A percentile compares a stretch with the other conserved stretches of the same genome.
phyloP scores from a whole-genome alignment of 2,329 filamentous ascomycete species.

The Alternaria brassicicola region DNA sequence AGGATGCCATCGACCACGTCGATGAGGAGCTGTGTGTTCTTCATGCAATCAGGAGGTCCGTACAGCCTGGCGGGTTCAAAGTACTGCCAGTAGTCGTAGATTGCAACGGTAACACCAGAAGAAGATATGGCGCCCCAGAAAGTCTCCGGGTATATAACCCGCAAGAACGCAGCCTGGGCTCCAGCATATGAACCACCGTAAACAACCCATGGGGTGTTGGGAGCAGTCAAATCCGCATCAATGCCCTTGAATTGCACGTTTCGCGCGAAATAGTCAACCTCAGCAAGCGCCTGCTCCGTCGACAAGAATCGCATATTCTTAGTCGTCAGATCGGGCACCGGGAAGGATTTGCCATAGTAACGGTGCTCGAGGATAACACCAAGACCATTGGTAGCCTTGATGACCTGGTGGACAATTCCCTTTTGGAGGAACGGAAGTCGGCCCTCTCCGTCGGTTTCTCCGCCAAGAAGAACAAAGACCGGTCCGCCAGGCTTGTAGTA shows the following conservation, averaged over 20 bases:
- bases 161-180: conserved; percentile 76
- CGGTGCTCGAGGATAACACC: conserved; percentile 85
- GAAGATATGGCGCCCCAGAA: conserved; percentile 82
- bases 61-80: conserved; percentile 64
- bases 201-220: conserved; percentile 72
- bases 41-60: conserved; percentile 67
- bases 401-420: conserved; percentile 74
- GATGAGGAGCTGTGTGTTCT: conserved; percentile 65
- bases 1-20: conserved; percentile 66
- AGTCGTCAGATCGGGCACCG: conserved; percentile 68
- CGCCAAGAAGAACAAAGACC: conserved; percentile 76
- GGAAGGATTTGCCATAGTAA: conserved; percentile 82
- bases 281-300: conserved; percentile 81
- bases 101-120: conserved; percentile 77
- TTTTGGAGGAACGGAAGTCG: conserved; percentile 76
- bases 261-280: conserved; percentile 79
- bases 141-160: conserved; percentile 76
- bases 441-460: conserved; percentile 69
- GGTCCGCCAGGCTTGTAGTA: conserved; percentile 80
- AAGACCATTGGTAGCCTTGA: conserved; percentile 69
- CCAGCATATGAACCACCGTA: conserved; percentile 89
- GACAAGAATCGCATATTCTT: conserved; percentile 80
- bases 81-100: conserved; percentile 76
- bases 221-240: conserved; percentile 68
- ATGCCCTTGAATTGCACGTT: conserved; percentile 74